phyloP scores from a whole-genome alignment of 495 filamentous ascomycete genomes.

The Podospora didyma region DNA sequence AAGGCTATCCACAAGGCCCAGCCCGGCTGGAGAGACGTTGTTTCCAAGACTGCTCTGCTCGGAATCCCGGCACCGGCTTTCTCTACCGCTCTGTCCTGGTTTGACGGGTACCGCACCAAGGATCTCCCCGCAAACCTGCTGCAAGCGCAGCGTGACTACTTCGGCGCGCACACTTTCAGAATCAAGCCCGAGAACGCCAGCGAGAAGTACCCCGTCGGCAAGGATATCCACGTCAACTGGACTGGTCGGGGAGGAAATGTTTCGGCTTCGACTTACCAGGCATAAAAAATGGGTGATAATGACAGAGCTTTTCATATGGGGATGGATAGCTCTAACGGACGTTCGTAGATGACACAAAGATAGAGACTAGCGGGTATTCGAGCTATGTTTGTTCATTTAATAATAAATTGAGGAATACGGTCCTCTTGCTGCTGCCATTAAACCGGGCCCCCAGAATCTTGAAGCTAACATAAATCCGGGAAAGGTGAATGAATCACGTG shows the following conservation, averaged over 20 bases:
- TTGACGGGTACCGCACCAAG: slow-evolving; percentile 94
- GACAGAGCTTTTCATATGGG: slow-evolving; percentile 4
- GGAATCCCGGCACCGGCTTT: slow-evolving; percentile 95
- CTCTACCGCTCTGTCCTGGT: slow-evolving; percentile 94
- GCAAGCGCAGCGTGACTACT: slow-evolving; percentile 99
- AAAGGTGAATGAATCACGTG: too few relatives aligned
- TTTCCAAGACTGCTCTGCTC: slow-evolving; percentile 85
- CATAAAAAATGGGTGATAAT: slow-evolving; percentile 51
- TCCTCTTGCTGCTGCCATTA: too few relatives aligned
- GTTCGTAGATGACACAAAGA: slow-evolving; percentile 17
- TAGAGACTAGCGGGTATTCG: slow-evolving; percentile 6
- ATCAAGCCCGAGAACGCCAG: slow-evolving; percentile 90
- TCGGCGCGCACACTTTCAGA: slow-evolving; percentile 96
- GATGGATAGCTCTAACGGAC: slow-evolving; percentile 6
- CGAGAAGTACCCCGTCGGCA: slow-evolving; percentile 76
- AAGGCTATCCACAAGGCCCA: slow-evolving; percentile 96
- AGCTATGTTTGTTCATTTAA: neutral
- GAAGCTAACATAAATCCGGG: too few relatives aligned
- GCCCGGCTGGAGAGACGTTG: slow-evolving; percentile 90
- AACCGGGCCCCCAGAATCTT: too few relatives aligned
- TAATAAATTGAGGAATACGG: too few relatives aligned
- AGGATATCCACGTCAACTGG: slow-evolving; percentile 99
- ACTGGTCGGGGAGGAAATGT: slow-evolving; percentile 96
- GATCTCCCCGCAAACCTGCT: slow-evolving; percentile 95
- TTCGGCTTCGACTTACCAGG: slow-evolving; percentile 93